phyloP scores from a whole-genome alignment of 1,139 yeast genomes.

The Debaryomycetaceae sp. region DNA sequence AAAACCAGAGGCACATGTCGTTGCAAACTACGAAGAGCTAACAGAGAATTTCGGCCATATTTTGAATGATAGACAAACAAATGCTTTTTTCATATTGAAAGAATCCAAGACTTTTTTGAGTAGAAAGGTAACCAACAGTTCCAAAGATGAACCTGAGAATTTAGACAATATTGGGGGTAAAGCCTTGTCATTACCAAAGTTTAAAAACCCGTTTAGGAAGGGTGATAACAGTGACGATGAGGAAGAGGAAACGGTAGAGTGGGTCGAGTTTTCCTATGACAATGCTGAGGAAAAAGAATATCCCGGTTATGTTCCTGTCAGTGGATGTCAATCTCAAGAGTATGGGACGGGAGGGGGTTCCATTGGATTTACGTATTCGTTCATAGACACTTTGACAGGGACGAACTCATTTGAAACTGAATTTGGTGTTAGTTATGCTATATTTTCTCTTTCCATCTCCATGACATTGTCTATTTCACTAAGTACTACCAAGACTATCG shows the following conservation, averaged over 20 bases:
- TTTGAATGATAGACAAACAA: neutral
- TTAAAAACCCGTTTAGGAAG: neutral
- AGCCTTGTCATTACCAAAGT: neutral
- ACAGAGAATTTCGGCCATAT: slow-evolving; percentile 1
- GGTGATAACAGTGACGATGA: neutral
- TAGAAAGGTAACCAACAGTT: neutral
- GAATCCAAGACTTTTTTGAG: slow-evolving; percentile 9
- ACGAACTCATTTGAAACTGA: slow-evolving; percentile 2
- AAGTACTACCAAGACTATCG: slow-evolving; percentile 4
- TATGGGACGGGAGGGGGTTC: slow-evolving; percentile 16
- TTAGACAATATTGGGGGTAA: slow-evolving; percentile 7
- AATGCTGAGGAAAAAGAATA: slow-evolving; percentile 8
- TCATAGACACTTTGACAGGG: slow-evolving; percentile 3
- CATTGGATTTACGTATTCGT: slow-evolving; percentile 13
- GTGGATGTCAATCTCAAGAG: slow-evolving; percentile 23
- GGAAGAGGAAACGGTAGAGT: slow-evolving; percentile 7
- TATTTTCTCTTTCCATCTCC: slow-evolving; percentile 6
- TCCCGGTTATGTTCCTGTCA: slow-evolving; percentile 21
- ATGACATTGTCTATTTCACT: slow-evolving; percentile 7
- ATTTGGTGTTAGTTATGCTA: slow-evolving; percentile 4
- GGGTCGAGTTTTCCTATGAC: slow-evolving; percentile 15
- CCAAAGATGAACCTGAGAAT: slow-evolving; percentile 2
- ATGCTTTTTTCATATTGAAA: slow-evolving; percentile 8
- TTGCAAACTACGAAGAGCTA: slow-evolving; percentile 1
- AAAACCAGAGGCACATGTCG: neutral